phyloP scores from a whole-genome alignment of 176 grass and related monocot genomes.

The Cymbopogon citratus region DNA sequence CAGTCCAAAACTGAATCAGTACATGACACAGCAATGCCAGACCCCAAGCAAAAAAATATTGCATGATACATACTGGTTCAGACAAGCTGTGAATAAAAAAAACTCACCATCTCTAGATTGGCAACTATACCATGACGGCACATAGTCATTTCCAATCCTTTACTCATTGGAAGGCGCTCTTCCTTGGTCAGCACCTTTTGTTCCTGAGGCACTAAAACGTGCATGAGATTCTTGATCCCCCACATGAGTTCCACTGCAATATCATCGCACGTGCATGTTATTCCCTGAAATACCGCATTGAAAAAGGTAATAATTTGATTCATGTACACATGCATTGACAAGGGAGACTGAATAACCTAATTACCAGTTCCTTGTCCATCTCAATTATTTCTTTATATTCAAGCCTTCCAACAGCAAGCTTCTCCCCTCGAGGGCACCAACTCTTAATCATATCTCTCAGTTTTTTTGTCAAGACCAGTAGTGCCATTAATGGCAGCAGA shows the following conservation, averaged over 20 bases:
- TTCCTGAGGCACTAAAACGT: not conserved
- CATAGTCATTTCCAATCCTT: not conserved
- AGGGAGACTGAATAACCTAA: not conserved
- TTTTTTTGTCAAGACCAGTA: not conserved
- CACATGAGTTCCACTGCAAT: not conserved
- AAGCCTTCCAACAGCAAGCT: not conserved
- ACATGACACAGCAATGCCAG: not conserved
- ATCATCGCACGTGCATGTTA: not conserved
- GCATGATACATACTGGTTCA: not conserved
- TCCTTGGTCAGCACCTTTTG: not conserved
- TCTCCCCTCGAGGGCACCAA: not conserved
- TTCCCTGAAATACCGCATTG: not conserved
- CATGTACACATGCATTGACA: not conserved
- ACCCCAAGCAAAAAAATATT: not conserved
- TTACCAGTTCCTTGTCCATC: not conserved
- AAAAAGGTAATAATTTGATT: not conserved
- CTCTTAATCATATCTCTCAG: not conserved
- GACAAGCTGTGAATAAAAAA: not conserved
- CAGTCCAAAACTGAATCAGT: too few species aligned
- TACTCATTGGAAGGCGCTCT: not conserved
- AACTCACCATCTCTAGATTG: not conserved
- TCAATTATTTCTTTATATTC: not conserved
- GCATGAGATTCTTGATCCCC: conserved; percentile 2
- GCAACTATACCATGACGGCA: not conserved
- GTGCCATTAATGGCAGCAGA: not conserved